Evolutionary conservation across 73 alveolate genomes (phyloP).

Genomic region (Paramecium sonneborni): DNA sequence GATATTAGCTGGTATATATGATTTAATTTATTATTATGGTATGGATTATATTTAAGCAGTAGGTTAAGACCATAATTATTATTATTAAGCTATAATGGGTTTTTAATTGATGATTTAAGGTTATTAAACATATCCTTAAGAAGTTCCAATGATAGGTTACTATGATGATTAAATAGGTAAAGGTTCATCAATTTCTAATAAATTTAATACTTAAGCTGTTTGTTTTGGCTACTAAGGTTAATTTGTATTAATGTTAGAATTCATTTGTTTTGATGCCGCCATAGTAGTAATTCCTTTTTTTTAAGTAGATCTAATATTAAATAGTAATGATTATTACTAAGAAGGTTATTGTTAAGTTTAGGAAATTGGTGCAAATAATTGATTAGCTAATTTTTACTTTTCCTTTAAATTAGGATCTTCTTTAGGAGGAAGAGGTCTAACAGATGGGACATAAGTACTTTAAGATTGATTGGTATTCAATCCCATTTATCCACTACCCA

Average conservation of each 20-base stretch:
- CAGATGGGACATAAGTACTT: background rate
- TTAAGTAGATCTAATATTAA: background rate
- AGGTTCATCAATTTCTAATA: constrained; percentile 15
- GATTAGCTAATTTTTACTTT: constrained; percentile 33
- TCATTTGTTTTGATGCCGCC: background rate
- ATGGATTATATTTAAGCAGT: background rate
- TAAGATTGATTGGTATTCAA: background rate
- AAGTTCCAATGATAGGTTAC: background rate
- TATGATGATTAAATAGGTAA: background rate
- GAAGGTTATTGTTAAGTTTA: background rate
- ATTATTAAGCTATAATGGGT: background rate
- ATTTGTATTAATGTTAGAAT: background rate
- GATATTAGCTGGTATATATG: constrained; percentile 53
- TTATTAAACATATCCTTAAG: background rate
- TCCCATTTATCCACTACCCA: background rate
- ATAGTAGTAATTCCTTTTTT: background rate
- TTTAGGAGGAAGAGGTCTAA: background rate
- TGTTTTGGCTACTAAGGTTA: background rate
- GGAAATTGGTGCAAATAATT: background rate
- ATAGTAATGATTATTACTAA: background rate
- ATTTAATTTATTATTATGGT: background rate
- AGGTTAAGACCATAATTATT: background rate
- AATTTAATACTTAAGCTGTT: background rate
- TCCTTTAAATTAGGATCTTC: constrained; percentile 51
- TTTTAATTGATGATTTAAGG: background rate